Evolutionary conservation across 257 asterid genomes (phyloP), one percentile per base, ranked within the genome.

Genomic region (Eustoma russellianum): DNA sequence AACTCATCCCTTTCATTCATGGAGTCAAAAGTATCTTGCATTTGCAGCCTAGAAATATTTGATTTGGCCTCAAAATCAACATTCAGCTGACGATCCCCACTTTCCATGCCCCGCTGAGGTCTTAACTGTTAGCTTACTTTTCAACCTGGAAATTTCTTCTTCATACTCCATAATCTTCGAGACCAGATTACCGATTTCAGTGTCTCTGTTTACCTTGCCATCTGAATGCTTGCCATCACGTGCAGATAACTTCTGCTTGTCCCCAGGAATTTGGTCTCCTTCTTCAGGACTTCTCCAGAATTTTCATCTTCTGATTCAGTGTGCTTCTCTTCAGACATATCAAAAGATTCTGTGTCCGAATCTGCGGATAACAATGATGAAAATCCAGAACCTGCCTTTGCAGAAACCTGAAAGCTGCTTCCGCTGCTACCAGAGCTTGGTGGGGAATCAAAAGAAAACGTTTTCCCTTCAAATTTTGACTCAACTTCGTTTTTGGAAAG

Each of bases 301-400:
- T 19, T 53, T 14, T 9, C 41, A 1, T 54, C 41, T 63, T 34
- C 46, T 1, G 72, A 57, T 43, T 64, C 56, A 41, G 51, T 44
- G 46, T 54, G 60, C 41, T 55, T 77, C 48, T 49, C 17, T 17
- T 71, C 57, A 60, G 82, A 70, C 10, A 67, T 56, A 60, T 65
- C 49, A 33, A 41, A 81, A 33, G 88, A 69, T 51, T 83, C 97
- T 10, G 84, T 70, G 68, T 89, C 97, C 46, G 88, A 85, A 70
- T 85, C 95, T 2, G 93, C 75, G 19, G 84, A 86, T 61, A 71
- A 43, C 17, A 41, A 15, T 30, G 58, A 16, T 34, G 84, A 76
- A 58, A 71, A 80, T 50, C 78, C 74, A 41, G 81, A 82, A 60
- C 72, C 80, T 61, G 60, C 84, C 40, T 71, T 66, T 45, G 67